Evolutionary conservation across 2,329 filamentous ascomycete genomes (phyloP).

Genomic region (Thielaviopsis cerberus): DNA sequence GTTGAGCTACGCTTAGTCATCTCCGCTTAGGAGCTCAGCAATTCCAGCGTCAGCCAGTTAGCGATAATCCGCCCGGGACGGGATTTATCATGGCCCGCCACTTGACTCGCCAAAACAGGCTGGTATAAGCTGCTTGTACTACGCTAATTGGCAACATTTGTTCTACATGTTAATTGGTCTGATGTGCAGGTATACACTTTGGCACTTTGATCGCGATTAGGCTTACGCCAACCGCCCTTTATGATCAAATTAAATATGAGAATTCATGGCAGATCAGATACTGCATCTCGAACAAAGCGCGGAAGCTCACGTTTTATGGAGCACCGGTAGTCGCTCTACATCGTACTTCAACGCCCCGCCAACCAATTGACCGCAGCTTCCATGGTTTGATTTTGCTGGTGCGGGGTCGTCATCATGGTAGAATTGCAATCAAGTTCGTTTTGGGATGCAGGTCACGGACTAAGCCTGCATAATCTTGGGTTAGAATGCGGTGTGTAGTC

Average conservation of each 20-base stretch:
- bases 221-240: too few relatives aligned
- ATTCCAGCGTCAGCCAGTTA: not conserved
- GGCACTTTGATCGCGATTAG: too few relatives aligned
- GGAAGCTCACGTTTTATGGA: not conserved
- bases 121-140: not conserved
- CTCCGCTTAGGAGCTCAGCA: not conserved
- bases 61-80: not conserved
- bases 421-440: not conserved
- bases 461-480: not conserved
- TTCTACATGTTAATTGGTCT: not conserved
- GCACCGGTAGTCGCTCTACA: not conserved
- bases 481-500: too few relatives aligned
- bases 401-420: not conserved
- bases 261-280: not conserved
- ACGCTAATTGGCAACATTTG: not conserved
- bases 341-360: not conserved
- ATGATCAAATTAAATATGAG: too few relatives aligned
- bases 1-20: conserved; percentile 11
- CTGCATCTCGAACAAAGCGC: not conserved
- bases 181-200: not conserved
- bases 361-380: not conserved
- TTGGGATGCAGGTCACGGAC: not conserved
- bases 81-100: not conserved
- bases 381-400: not conserved
- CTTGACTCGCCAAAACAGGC: not conserved